These are phyloP conservation scores for Mycena haematopus DNA, from an alignment of 768 basidiomycete species.

Conservation along the genomic window DNA sequence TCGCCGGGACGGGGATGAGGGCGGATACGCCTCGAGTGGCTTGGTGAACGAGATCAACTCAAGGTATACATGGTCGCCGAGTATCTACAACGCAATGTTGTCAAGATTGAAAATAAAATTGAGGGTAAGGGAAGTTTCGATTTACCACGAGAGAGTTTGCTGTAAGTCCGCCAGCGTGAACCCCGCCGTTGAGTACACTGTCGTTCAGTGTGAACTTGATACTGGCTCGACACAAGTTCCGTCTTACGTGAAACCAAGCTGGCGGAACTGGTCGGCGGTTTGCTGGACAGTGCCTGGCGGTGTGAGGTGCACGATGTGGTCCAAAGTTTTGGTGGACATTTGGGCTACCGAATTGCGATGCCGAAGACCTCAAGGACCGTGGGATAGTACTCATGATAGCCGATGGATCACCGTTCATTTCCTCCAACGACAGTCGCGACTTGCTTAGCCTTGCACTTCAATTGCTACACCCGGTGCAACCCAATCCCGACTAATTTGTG, in stretches of 20 bases:
- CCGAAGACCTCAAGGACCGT: no score
- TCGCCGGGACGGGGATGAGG: slow-evolving; percentile 49
- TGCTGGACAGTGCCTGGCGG: slow-evolving; percentile 63
- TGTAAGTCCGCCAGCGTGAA: slow-evolving; percentile 67
- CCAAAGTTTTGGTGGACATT: slow-evolving; percentile 53
- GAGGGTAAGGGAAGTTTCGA: background rate
- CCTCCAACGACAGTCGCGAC: no score
- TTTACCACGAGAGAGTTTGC: slow-evolving; percentile 69
- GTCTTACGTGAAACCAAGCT: slow-evolving; percentile 71
- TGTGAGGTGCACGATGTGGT: slow-evolving; percentile 78
- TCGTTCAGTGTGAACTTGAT: no score
- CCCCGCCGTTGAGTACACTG: slow-evolving; percentile 73
- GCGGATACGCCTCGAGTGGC: slow-evolving; percentile 59
- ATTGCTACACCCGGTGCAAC: no score
- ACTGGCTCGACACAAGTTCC: background rate
- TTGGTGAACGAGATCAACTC: slow-evolving; percentile 74
- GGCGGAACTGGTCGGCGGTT: slow-evolving; percentile 56
- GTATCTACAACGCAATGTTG: slow-evolving; percentile 41
- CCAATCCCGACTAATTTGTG: no score
- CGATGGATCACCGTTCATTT: no score
- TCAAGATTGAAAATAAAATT: background rate
- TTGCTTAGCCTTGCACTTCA: no score
- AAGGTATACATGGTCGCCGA: slow-evolving; percentile 66
- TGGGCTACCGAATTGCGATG: background rate
- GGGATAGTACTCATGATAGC: no score